Conservation (phyloP, 495 filamentous ascomycete genomes). For the Pseudomonodictys pantanalensis region DNA sequence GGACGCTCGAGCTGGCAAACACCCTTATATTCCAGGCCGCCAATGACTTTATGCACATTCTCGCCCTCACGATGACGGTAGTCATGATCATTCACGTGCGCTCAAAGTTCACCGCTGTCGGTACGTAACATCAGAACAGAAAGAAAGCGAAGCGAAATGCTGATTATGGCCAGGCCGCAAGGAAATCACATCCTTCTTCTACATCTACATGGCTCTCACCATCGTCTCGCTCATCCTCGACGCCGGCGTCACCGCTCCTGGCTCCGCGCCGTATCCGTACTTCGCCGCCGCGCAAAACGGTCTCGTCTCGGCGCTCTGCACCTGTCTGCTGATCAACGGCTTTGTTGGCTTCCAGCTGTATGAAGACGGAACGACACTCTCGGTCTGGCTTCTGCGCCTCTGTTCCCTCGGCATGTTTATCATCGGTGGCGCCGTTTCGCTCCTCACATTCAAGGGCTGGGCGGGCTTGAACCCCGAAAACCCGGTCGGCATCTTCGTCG, state of each 20-base stretch:
- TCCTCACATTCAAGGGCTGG: conserved; percentile 92
- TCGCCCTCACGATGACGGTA: conserved; percentile 84
- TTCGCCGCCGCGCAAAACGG: conserved; percentile 87
- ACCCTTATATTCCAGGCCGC: conserved; percentile 97
- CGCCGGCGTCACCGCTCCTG: conserved; percentile 84
- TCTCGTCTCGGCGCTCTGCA: conserved; percentile 84
- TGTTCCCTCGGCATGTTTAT: conserved; percentile 78
- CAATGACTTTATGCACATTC: conserved; percentile 86
- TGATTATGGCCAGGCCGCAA: conserved; percentile 71
- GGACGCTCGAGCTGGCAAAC: conserved; percentile 94
- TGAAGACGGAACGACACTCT: conserved; percentile 94
- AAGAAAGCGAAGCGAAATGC: not conserved
- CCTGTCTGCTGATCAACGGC: conserved; percentile 89
- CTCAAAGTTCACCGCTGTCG: conserved; percentile 97
- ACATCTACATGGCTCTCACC: conserved; percentile 88
- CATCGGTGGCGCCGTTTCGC: conserved; percentile 78
- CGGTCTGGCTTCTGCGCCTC: conserved; percentile 85
- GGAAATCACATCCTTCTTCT: conserved; percentile 97
- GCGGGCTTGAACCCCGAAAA: conserved; percentile 80
- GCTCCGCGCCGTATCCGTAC: conserved; percentile 77
- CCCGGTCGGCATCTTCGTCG: conserved; percentile 84
- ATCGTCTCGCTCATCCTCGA: conserved; percentile 88
- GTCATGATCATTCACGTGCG: conserved; percentile 97
- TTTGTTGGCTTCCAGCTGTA: conserved; percentile 99
- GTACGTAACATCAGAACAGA: conserved; percentile 54